phyloP scores from a whole-genome alignment of 441 rosid genomes.

The Kokia cookei region DNA sequence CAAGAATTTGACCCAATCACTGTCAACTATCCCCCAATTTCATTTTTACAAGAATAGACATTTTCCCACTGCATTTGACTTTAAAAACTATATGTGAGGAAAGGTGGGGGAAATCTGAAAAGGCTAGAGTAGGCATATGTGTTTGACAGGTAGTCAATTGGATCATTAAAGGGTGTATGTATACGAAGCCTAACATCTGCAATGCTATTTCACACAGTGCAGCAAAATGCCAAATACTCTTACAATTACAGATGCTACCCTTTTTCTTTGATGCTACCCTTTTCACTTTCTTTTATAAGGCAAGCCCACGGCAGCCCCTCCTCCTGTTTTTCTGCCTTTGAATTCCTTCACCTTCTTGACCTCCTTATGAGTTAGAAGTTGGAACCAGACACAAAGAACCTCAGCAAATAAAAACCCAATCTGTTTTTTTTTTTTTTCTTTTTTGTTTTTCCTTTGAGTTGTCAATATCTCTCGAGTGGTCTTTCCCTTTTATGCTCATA shows the following conservation, averaged over 20 bases:
- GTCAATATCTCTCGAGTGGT: not conserved
- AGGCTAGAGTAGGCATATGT: constrained; percentile 4
- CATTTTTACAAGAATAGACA: not conserved
- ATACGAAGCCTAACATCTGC: not conserved
- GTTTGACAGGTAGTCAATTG: constrained; percentile 13
- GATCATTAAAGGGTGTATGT: not conserved
- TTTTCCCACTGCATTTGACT: constrained; percentile 23
- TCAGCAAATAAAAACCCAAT: constrained; percentile 11
- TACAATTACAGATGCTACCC: not conserved
- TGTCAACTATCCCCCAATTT: not conserved
- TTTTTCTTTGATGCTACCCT: constrained; percentile 14
- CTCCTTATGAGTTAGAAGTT: not conserved
- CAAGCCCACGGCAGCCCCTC: not conserved
- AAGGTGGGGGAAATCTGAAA: not conserved
- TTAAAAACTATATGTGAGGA: not conserved
- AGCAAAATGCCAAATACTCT: constrained; percentile 19
- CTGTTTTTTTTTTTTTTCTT: not conserved
- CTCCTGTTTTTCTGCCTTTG: not conserved
- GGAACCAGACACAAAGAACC: constrained; percentile 24
- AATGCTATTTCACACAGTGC: not conserved
- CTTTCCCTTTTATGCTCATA: no score
- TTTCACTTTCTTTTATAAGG: constrained; percentile 5
- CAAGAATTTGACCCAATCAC: not conserved
- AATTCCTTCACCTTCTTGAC: constrained; percentile 13
- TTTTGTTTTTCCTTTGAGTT: constrained; percentile 6